Base-by-base conservation (phyloP, 805 yeast genomes). In the Hanseniaspora mollemarum region DNA sequence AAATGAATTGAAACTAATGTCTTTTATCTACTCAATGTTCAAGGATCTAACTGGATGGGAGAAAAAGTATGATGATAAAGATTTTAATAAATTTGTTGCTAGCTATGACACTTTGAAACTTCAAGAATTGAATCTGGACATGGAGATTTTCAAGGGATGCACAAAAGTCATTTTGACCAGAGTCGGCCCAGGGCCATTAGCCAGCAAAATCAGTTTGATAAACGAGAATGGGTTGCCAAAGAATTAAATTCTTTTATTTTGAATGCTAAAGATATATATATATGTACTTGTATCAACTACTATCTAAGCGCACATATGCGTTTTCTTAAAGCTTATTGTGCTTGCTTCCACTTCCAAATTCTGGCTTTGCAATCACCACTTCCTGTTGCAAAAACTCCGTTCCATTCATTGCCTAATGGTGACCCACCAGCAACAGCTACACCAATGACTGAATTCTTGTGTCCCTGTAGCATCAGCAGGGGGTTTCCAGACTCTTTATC, bases 361-460 rank as follows among this genome's bases (percentile, higher is more conserved):
- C 96, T 79, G 37, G 97, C 97, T 65, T 88, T 85, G 68, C 95
- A 90, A 69, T 90, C 97, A 65, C 97, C 98, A 67, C 87, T 77
- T 52, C 97, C 97, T 13, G 97, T 88, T 51, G 97, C 97, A 72
- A 90, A 92, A 59, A 86, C 80, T 44, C 94, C 90, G 56, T 78
- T 81, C 55, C 75, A 75, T 32, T 62, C 59, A 28, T 61, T 59
- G 44, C 81, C 83, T 54, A 75, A 73, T 53, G 73, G 71, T 55
- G 86, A 81, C 55, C 79, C 80, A 58, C 87, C 87, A 22, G 92
- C 80, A 21, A 92, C 95, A 44, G 95, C 87, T 36, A 90, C 97
- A 51, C 90, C 81, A 58, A 90, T 90, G 43, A 92, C 97, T 9
- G 95, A 84, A 71, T 90, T 90, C 65, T 92, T 80, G 67, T 90